Percentiles rank a stretch among this genome's conserved stretches.
Conservation (phyloP, 2,329 filamentous ascomycete genomes). For the Leptographium lundbergii region DNA sequence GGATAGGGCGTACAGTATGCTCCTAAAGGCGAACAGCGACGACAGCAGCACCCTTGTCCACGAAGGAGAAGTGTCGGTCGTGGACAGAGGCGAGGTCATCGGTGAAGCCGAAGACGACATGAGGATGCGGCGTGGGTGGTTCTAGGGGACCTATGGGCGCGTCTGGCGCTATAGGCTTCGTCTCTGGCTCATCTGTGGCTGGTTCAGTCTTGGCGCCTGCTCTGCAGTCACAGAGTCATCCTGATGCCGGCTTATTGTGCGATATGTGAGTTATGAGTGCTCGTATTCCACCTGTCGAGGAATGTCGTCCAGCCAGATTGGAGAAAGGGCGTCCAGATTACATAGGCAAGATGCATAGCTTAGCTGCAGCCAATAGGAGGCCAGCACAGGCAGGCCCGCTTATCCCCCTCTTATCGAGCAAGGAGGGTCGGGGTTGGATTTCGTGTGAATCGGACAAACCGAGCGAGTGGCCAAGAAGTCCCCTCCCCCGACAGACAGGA, state of each 20-base stretch:
- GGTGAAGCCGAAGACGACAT: neutral
- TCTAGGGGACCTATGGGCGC: neutral
- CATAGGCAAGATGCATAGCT: neutral
- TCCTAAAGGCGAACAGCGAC: neutral
- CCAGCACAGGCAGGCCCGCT: neutral
- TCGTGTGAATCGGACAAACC: neutral
- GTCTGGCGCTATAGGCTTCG: neutral
- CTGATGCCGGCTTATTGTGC: neutral
- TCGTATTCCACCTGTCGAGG: too few relatives aligned
- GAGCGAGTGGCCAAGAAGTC: neutral
- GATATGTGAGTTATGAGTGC: neutral
- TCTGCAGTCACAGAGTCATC: neutral
- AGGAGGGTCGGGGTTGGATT: neutral
- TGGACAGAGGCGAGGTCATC: neutral
- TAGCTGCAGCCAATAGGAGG: neutral
- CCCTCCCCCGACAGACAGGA: neutral
- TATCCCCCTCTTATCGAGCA: neutral
- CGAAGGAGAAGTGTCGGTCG: neutral
- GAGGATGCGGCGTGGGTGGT: neutral
- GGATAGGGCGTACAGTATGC: neutral
- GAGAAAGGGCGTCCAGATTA: neutral
- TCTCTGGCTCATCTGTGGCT: neutral
- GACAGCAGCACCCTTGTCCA: conserved; percentile 5
- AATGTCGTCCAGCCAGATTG: neutral
- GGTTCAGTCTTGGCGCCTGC: too few relatives aligned